A percentile compares a stretch with the other conserved stretches of the same genome.
Conservation (phyloP, 2,329 filamentous ascomycete species). For the Curvularia hawaiiensis region DNA sequence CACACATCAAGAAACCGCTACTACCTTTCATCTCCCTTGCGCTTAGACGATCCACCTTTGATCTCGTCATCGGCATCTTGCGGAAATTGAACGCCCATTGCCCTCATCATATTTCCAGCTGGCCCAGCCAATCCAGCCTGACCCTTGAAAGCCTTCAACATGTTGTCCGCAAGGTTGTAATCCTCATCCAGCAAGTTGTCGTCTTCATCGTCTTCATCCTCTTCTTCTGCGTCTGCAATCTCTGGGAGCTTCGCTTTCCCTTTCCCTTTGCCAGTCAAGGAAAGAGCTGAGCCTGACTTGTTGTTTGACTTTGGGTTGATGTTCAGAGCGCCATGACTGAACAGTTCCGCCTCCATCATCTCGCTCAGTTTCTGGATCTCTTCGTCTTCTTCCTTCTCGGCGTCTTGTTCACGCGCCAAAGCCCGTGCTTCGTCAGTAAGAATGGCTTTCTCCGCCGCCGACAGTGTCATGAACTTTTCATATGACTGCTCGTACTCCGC, state of each 20-base stretch:
- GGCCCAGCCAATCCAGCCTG: constrained; percentile 87
- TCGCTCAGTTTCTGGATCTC: constrained; percentile 69
- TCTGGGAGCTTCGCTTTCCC: constrained; percentile 20
- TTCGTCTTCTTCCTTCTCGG: constrained; percentile 51
- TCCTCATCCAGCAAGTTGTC: constrained; percentile 71
- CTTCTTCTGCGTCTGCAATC: constrained; percentile 39
- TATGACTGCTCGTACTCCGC: constrained; percentile 77
- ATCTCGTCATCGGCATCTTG: constrained; percentile 70
- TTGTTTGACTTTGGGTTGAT: constrained; percentile 35
- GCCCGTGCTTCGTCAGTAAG: constrained; percentile 42
- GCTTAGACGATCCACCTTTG: not conserved
- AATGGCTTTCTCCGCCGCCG: constrained; percentile 45
- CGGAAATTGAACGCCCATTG: constrained; percentile 84
- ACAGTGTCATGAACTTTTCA: constrained; percentile 78
- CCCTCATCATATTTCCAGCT: constrained; percentile 81
- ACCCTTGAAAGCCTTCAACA: constrained; percentile 90
- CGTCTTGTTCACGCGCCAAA: constrained; percentile 49
- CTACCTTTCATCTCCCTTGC: not conserved
- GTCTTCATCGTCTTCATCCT: constrained; percentile 36
- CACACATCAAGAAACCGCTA: not conserved
- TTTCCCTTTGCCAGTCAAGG: constrained; percentile 12
- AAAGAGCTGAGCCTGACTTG: constrained; percentile 13
- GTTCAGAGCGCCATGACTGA: constrained; percentile 68
- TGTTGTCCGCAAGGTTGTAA: constrained; percentile 85
- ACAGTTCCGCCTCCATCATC: constrained; percentile 75